Percentiles rank a stretch among this genome's conserved stretches.
Evolutionary conservation across 768 basidiomycete genomes (phyloP).

Genomic region (Lanmaoa rubissima): DNA sequence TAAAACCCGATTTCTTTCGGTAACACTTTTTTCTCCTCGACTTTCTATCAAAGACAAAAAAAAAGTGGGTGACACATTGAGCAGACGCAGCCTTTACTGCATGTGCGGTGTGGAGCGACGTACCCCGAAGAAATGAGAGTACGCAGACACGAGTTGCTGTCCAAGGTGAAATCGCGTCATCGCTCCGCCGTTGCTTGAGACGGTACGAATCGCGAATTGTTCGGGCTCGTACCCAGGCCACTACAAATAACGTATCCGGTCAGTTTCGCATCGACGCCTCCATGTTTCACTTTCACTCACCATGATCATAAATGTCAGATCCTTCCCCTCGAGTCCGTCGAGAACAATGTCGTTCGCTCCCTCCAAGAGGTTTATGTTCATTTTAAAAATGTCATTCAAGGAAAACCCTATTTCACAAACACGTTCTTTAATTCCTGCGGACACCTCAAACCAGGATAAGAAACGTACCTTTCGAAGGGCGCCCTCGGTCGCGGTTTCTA

Average conservation of each 20-base stretch:
- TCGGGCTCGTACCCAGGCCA: slow-evolving; percentile 8
- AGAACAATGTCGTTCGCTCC: not conserved
- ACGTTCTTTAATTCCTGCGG: not conserved
- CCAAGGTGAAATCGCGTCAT: slow-evolving; percentile 7
- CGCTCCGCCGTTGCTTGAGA: not conserved
- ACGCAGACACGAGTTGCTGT: not conserved
- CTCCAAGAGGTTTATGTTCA: not conserved
- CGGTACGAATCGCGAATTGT: not conserved
- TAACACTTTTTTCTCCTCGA: not conserved
- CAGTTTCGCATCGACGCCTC: not conserved
- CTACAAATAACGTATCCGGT: not conserved
- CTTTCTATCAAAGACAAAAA: not conserved
- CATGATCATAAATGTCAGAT: not conserved
- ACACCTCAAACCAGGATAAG: not conserved
- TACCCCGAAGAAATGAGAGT: not conserved
- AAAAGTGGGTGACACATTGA: not conserved
- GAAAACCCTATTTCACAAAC: not conserved
- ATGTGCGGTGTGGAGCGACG: not conserved
- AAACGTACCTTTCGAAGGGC: slow-evolving; percentile 4
- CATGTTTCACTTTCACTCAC: not conserved
- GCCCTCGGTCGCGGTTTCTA: not conserved
- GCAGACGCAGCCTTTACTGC: too few species aligned
- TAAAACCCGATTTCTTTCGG: not conserved
- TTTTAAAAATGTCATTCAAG: not conserved
- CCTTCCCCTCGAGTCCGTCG: too few species aligned